Conservation (phyloP, 129 eudicot genomes). For the Chrysanthemum lavandulifolium region DNA sequence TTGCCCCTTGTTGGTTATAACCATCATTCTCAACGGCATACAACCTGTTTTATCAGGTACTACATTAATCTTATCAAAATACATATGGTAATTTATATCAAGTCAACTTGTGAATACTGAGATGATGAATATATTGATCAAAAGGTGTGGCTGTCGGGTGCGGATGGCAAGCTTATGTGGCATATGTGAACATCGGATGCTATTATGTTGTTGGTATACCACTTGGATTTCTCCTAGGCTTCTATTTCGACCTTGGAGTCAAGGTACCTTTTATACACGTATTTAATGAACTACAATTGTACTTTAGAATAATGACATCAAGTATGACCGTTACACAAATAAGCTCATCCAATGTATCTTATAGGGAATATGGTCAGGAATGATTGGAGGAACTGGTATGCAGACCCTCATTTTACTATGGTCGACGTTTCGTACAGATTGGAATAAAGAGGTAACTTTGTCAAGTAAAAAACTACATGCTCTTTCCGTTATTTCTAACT, state of each 20-base stretch:
- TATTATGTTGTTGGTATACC: constrained; percentile 85
- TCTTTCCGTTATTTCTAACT: neutral
- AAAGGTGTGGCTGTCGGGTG: constrained; percentile 93
- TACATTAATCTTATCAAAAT: too few relatives aligned
- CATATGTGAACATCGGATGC: constrained; percentile 86
- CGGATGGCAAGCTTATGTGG: constrained; percentile 95
- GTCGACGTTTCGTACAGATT: constrained; percentile 65
- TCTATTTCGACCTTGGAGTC: constrained; percentile 66
- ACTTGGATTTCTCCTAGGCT: constrained; percentile 69
- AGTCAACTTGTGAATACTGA: too few relatives aligned
- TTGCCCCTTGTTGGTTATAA: constrained; percentile 70
- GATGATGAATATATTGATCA: neutral
- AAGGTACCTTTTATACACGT: constrained; percentile 42
- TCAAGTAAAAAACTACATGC: too few relatives aligned
- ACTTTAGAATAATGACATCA: neutral
- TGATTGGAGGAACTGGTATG: constrained; percentile 84
- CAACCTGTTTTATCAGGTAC: constrained; percentile 89
- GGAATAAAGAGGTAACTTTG: constrained; percentile 65
- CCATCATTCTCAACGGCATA: constrained; percentile 75
- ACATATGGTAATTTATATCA: neutral
- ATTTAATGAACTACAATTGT: neutral
- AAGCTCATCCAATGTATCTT: neutral
- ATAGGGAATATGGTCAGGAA: constrained; percentile 90
- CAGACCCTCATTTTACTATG: constrained; percentile 62
- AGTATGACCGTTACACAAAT: neutral